Evolutionary conservation across 2,329 filamentous ascomycete genomes (phyloP).

Genomic region (Dothistroma pini): DNA sequence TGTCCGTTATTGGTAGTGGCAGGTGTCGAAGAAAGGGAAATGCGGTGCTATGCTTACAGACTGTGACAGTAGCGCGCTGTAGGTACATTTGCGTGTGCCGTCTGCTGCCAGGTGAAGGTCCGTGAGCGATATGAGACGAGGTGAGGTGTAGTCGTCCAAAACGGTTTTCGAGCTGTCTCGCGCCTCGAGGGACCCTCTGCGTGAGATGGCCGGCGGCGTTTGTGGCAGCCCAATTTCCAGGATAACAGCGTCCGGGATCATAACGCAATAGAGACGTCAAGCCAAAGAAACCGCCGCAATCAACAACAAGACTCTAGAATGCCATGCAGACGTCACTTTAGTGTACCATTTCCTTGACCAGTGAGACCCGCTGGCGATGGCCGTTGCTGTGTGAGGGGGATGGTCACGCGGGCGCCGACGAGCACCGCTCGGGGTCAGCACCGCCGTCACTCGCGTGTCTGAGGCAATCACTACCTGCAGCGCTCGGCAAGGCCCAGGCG

Average conservation of each 20-base stretch:
- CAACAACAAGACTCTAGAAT: conserved; percentile 1
- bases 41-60: neutral
- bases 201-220: conserved; percentile 17
- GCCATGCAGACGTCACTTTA: neutral
- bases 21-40: conserved; percentile 1
- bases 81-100: neutral
- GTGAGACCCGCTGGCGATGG: neutral
- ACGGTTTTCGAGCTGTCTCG: neutral
- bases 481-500: neutral
- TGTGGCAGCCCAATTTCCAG: conserved; percentile 24
- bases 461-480: neutral
- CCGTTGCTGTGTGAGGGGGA: neutral
- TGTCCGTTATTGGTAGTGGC: neutral
- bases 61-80: neutral
- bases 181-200: neutral
- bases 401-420: neutral
- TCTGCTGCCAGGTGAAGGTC: neutral
- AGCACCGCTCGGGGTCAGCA: neutral
- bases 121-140: conserved; percentile 2
- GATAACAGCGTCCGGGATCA: conserved; percentile 18
- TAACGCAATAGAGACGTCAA: conserved; percentile 27
- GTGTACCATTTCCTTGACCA: neutral
- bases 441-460: neutral
- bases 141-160: neutral
- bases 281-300: conserved; percentile 12